These are phyloP conservation scores for Saturnispora sekii DNA, from an alignment of 805 yeast genomes.

Conservation along the genomic window DNA sequence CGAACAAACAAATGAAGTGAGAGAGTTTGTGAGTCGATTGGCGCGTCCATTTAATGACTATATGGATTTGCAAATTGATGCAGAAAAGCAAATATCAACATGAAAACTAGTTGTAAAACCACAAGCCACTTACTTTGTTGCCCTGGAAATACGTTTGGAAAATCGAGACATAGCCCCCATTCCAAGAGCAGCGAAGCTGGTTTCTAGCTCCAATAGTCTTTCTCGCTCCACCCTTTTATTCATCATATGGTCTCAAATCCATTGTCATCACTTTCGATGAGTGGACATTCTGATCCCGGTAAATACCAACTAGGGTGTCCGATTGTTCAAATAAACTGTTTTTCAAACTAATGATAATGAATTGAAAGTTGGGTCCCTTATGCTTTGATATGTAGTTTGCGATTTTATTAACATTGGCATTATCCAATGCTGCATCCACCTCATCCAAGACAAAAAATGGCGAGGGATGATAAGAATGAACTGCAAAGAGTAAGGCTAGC, in stretches of 20 bases:
- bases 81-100: too few relatives aligned
- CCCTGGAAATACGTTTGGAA: too few relatives aligned
- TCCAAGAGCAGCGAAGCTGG: too few relatives aligned
- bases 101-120: too few relatives aligned
- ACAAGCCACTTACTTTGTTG: too few relatives aligned
- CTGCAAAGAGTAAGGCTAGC: conserved; percentile 79
- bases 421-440: conserved; percentile 96
- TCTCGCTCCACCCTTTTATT: neutral
- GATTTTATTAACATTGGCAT: conserved; percentile 73
- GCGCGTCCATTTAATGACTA: too few relatives aligned
- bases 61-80: too few relatives aligned
- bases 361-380: conserved; percentile 73
- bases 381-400: conserved; percentile 77
- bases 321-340: conserved; percentile 80
- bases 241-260: conserved; percentile 55
- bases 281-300: conserved; percentile 66
- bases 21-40: too few relatives aligned
- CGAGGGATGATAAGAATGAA: conserved; percentile 84
- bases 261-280: conserved; percentile 66
- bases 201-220: too few relatives aligned
- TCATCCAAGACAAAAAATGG: conserved; percentile 96
- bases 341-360: conserved; percentile 87
- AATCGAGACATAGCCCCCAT: too few relatives aligned
- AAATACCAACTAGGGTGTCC: conserved; percentile 87
- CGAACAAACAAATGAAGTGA: too few relatives aligned